Evolutionary conservation across 148 eudicot genomes (phyloP).

Genomic region (Silene conica): DNA sequence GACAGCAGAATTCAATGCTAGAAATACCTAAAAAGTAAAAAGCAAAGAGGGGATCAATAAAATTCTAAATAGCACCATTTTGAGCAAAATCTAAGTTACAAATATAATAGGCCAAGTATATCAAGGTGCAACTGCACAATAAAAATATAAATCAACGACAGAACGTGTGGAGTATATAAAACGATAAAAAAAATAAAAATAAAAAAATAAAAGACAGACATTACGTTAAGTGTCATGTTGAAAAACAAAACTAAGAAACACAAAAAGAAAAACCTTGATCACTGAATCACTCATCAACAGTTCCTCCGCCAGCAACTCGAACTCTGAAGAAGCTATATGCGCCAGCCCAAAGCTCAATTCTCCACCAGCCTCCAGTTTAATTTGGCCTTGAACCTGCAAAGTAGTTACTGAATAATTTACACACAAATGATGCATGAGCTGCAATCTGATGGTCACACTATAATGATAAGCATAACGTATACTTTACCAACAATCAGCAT

Average conservation of each 20-base stretch:
- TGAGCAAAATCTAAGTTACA: neutral
- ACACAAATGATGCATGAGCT: conserved; percentile 4
- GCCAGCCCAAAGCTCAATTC: conserved; percentile 89
- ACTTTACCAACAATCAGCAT: neutral
- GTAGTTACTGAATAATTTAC: conserved; percentile 7
- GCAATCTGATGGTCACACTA: neutral
- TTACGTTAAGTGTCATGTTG: neutral
- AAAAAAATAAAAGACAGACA: neutral
- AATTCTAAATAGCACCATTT: neutral
- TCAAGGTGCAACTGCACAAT: neutral
- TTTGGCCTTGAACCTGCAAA: conserved; percentile 90
- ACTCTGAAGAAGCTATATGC: conserved; percentile 80
- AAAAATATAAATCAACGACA: neutral
- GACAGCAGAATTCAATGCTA: neutral
- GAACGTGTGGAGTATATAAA: neutral
- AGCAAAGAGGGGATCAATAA: neutral
- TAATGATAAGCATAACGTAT: neutral
- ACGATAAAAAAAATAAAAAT: neutral
- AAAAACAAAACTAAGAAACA: conserved; percentile 1
- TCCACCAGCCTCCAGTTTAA: conserved; percentile 68
- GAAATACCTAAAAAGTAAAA: neutral
- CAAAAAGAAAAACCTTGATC: conserved; percentile 51
- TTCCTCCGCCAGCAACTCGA: conserved; percentile 94
- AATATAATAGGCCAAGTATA: neutral
- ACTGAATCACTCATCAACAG: conserved; percentile 94